Evolutionary conservation across 257 asterid species (phyloP).

Genomic region (Paraleonurus japonicus): DNA sequence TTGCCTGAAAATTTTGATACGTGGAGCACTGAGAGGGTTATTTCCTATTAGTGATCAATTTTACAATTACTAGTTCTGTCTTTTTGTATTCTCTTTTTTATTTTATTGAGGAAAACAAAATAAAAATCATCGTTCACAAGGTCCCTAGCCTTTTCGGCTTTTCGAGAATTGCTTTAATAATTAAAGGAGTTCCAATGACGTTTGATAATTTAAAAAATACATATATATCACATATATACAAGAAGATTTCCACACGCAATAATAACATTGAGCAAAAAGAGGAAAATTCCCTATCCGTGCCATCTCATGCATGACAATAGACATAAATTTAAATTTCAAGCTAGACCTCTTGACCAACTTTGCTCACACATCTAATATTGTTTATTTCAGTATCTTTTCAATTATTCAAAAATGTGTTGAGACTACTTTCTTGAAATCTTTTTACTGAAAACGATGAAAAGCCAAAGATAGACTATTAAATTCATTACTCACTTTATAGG

Average conservation of each 20-base stretch:
- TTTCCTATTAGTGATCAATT: background rate
- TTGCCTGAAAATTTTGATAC: too few species aligned
- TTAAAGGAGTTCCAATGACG: background rate
- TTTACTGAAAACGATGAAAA: constrained; percentile 27
- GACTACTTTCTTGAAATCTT: constrained; percentile 31
- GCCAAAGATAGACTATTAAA: background rate
- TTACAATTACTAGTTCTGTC: background rate
- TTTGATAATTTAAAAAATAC: background rate
- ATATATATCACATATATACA: background rate
- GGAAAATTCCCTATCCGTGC: constrained; percentile 4
- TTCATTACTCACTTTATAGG: too few species aligned
- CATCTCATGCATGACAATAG: constrained; percentile 26
- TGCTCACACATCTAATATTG: constrained; percentile 8
- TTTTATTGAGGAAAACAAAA: background rate
- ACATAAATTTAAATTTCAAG: constrained; percentile 16
- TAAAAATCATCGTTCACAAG: background rate
- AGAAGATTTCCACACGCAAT: constrained; percentile 34
- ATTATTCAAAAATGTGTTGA: constrained; percentile 26
- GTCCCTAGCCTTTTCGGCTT: background rate
- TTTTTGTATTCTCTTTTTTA: background rate
- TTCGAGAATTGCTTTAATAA: background rate
- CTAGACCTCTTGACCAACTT: constrained; percentile 16
- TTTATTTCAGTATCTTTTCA: constrained; percentile 13
- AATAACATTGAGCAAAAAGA: background rate
- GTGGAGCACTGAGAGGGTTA: too few species aligned